Conservation (phyloP, 2,329 filamentous ascomycete species). For the Emmonsia crescens region DNA sequence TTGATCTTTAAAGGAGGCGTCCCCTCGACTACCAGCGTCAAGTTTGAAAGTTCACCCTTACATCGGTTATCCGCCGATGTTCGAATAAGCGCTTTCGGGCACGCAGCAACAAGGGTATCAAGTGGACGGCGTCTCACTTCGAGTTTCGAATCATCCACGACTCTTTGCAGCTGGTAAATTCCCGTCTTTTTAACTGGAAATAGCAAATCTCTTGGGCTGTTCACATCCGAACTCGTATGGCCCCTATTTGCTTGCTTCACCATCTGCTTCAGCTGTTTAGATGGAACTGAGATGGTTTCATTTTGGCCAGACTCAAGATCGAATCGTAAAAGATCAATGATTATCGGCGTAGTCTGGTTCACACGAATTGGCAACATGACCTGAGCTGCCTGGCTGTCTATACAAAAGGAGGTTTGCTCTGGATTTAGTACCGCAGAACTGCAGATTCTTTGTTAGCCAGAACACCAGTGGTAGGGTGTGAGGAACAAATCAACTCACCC, state of each 20-base stretch:
- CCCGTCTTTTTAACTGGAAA: conserved; percentile 76
- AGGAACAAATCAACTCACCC: conserved; percentile 43
- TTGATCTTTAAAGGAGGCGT: conserved; percentile 86
- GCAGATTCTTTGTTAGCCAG: conserved; percentile 20
- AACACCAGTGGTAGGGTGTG: not conserved
- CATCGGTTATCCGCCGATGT: conserved; percentile 59
- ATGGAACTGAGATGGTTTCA: conserved; percentile 66
- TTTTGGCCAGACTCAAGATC: conserved; percentile 72
- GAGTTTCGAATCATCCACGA: conserved; percentile 86
- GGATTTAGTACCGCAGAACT: conserved; percentile 82
- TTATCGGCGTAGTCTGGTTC: conserved; percentile 81
- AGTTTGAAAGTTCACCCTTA: conserved; percentile 74
- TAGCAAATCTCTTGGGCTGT: conserved; percentile 55
- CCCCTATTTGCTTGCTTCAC: conserved; percentile 58
- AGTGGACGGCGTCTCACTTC: conserved; percentile 69
- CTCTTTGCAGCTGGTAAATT: conserved; percentile 71
- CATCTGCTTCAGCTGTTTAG: conserved; percentile 63
- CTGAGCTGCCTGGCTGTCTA: conserved; percentile 52
- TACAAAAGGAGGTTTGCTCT: conserved; percentile 66
- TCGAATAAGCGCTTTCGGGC: conserved; percentile 67
- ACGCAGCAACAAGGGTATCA: conserved; percentile 75
- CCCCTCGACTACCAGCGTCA: conserved; percentile 72
- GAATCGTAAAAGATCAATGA: conserved; percentile 78
- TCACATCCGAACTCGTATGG: conserved; percentile 37
- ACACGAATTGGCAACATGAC: conserved; percentile 73